Percentiles rank a stretch among this genome's conserved stretches.
phyloP scores from a whole-genome alignment of 1,139 yeast species.

The Trichomonascaceae sp. region DNA sequence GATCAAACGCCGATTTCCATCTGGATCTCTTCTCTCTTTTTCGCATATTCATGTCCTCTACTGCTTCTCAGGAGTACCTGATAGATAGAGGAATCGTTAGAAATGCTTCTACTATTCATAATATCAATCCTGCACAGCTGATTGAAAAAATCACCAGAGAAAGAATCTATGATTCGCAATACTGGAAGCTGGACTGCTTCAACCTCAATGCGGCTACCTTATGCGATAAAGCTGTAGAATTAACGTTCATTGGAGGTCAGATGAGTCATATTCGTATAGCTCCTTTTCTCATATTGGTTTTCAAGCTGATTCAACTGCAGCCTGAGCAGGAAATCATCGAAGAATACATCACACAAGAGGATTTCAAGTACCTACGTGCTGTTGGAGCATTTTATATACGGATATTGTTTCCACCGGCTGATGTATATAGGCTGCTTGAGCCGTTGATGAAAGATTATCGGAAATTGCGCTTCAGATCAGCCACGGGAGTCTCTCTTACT shows the following conservation, averaged over 20 bases:
- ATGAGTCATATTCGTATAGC: conserved; percentile 45
- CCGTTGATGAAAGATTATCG: conserved; percentile 50
- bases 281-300: conserved; percentile 58
- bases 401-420: conserved; percentile 40
- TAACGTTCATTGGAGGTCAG: conserved; percentile 44
- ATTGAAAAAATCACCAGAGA: conserved; percentile 67
- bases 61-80: conserved; percentile 14
- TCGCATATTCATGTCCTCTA: not conserved
- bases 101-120: conserved; percentile 32
- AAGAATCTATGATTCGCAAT: conserved; percentile 58
- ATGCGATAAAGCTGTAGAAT: conserved; percentile 40
- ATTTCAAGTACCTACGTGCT: conserved; percentile 64
- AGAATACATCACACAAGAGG: conserved; percentile 48
- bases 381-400: conserved; percentile 55
- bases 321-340: conserved; percentile 50
- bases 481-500: conserved; percentile 32
- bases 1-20: not conserved
- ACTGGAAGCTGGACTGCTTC: conserved; percentile 60
- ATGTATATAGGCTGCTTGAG: conserved; percentile 48
- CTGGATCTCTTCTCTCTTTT: not conserved
- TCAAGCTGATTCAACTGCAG: conserved; percentile 57
- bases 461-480: conserved; percentile 38
- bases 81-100: conserved; percentile 34
- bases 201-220: conserved; percentile 51
- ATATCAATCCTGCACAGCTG: conserved; percentile 47